Evolutionary conservation across 208 protist species (phyloP).

Genomic region (Trypanosoma grayi): DNA sequence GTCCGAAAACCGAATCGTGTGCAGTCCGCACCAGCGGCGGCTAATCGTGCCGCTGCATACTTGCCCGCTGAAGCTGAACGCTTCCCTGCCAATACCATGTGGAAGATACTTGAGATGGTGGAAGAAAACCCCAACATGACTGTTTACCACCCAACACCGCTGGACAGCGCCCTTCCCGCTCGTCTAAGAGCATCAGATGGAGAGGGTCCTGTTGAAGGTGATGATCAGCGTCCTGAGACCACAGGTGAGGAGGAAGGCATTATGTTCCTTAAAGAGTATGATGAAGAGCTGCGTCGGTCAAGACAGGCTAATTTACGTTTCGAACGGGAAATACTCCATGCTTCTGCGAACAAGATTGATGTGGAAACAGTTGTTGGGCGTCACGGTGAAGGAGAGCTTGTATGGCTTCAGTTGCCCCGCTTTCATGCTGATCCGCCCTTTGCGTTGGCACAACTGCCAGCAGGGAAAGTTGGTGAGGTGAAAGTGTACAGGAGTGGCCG

Average conservation of each 20-base stretch:
- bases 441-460: conserved; percentile 39
- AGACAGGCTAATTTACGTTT: conserved; percentile 63
- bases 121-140: conserved; percentile 12
- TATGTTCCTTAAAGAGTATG: conserved; percentile 59
- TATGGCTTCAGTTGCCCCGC: conserved; percentile 82
- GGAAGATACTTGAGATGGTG: conserved; percentile 28
- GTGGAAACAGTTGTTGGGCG: conserved; percentile 11
- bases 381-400: conserved; percentile 27
- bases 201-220: conserved; percentile 11
- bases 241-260: conserved; percentile 36
- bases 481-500: conserved; percentile 77
- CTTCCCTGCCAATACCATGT: conserved; percentile 60
- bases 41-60: background rate
- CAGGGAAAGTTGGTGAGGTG: conserved; percentile 77
- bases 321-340: conserved; percentile 39
- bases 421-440: conserved; percentile 59
- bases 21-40: background rate
- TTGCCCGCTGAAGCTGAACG: conserved; percentile 32
- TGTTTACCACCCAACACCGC: conserved; percentile 34
- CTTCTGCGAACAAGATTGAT: conserved; percentile 22
- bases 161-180: conserved; percentile 22
- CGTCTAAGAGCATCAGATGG: conserved; percentile 3
- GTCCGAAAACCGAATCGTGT: background rate
- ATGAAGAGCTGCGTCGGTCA: conserved; percentile 35
- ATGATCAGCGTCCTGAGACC: conserved; percentile 24